phyloP scores from a whole-genome alignment of 345 rosid genomes.

The Eucalyptus marginata region DNA sequence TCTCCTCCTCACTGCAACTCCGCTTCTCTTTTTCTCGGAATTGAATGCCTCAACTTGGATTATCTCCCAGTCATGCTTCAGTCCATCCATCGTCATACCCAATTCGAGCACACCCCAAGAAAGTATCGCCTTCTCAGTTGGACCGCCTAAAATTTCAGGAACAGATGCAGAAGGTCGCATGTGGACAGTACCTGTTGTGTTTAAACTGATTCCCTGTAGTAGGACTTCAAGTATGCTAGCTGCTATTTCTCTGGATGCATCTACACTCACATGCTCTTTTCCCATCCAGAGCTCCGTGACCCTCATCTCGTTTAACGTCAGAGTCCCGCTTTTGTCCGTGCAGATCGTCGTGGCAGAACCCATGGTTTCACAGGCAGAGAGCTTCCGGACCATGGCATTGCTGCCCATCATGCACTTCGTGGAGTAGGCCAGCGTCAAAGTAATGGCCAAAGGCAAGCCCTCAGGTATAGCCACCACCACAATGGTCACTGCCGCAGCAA shows the following conservation, averaged over 20 bases:
- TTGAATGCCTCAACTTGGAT: slow-evolving; percentile 58
- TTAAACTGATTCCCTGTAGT: slow-evolving; percentile 41
- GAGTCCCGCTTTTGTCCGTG: slow-evolving; percentile 72
- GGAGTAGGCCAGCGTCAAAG: slow-evolving; percentile 61
- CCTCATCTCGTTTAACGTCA: slow-evolving; percentile 56
- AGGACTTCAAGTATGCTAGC: slow-evolving; percentile 21
- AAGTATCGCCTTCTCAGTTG: slow-evolving; percentile 69
- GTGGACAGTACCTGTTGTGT: slow-evolving; percentile 49
- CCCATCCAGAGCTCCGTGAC: slow-evolving; percentile 57
- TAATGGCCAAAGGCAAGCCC: slow-evolving; percentile 71
- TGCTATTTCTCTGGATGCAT: not conserved
- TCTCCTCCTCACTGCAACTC: slow-evolving; percentile 25
- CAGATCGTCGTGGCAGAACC: slow-evolving; percentile 74
- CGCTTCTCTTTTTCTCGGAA: slow-evolving; percentile 57
- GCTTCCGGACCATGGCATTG: slow-evolving; percentile 72
- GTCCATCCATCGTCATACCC: slow-evolving; percentile 27
- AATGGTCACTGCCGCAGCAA: slow-evolving; percentile 60
- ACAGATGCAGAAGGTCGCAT: slow-evolving; percentile 14
- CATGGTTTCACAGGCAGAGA: slow-evolving; percentile 81
- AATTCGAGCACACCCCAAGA: slow-evolving; percentile 47
- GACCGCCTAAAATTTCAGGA: slow-evolving; percentile 39
- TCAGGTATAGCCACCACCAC: slow-evolving; percentile 76
- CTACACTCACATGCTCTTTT: slow-evolving; percentile 2
- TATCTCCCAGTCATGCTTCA: slow-evolving; percentile 7
- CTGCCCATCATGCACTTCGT: slow-evolving; percentile 67